Conservation (phyloP, 2,329 filamentous ascomycete species). For the Alternaria ethzedia region DNA sequence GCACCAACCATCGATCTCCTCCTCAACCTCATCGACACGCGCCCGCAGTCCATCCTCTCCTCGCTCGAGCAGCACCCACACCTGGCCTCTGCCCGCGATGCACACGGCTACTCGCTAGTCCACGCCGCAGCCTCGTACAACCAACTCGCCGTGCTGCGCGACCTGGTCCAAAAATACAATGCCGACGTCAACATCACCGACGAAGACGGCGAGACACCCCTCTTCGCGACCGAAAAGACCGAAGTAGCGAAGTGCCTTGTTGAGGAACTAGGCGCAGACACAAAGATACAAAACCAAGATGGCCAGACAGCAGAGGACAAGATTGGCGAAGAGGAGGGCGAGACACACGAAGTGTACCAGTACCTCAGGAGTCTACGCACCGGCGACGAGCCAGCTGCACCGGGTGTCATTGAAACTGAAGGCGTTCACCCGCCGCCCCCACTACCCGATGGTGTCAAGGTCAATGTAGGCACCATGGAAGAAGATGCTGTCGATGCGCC, state of each 20-base stretch:
- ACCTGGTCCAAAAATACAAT: constrained; percentile 75
- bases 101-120: constrained; percentile 90
- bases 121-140: constrained; percentile 94
- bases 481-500: constrained; percentile 61
- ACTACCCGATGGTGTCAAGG: constrained; percentile 75
- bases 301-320: constrained; percentile 82
- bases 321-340: constrained; percentile 75
- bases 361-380: constrained; percentile 63
- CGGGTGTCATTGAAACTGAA: constrained; percentile 24
- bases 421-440: constrained; percentile 59
- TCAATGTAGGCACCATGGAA: constrained; percentile 80
- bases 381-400: constrained; percentile 34
- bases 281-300: constrained; percentile 70
- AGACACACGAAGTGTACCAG: constrained; percentile 75
- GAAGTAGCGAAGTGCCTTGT: constrained; percentile 80
- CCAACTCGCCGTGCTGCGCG: constrained; percentile 78
- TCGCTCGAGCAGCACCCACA: constrained; percentile 75
- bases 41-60: constrained; percentile 73
- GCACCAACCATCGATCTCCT: constrained; percentile 54
- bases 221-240: constrained; percentile 87
- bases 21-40: constrained; percentile 74
- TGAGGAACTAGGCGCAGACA: constrained; percentile 79
- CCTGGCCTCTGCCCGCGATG: constrained; percentile 82
- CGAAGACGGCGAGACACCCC: constrained; percentile 90
- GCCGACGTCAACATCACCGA: constrained; percentile 84